Evolutionary conservation across 139 green algal species (phyloP).

Genomic region (Desmodesmus armatus): DNA sequence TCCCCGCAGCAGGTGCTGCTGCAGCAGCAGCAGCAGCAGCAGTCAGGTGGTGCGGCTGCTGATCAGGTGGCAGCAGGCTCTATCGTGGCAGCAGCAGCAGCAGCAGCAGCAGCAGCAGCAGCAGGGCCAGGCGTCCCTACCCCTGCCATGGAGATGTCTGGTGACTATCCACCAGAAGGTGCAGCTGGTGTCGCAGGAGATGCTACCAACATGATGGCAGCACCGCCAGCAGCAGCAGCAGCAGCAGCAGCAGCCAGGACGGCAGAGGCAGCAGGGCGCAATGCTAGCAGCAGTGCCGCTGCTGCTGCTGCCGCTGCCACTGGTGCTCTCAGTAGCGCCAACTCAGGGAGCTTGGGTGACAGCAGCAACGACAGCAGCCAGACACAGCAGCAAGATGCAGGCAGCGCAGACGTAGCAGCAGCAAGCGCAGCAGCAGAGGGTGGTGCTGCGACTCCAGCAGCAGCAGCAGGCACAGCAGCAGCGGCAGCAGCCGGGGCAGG

Average conservation of each 20-base stretch:
- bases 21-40: not conserved
- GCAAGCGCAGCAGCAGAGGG: no score
- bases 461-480: not conserved
- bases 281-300: not conserved
- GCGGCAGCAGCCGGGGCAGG: constrained; percentile 2
- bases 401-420: not conserved
- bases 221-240: not conserved
- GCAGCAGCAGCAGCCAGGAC: not conserved
- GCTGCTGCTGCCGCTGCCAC: not conserved
- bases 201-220: not conserved
- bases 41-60: not conserved
- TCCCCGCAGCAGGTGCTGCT: not conserved
- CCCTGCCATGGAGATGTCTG: not conserved
- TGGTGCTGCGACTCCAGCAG: no score
- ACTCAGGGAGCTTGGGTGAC: constrained; percentile 10
- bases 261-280: not conserved
- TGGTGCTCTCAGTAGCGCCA: not conserved
- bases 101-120: constrained; percentile 27
- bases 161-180: not conserved
- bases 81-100: constrained; percentile 5
- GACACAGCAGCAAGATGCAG: constrained; percentile 28
- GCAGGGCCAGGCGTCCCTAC: not conserved
- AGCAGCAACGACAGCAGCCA: constrained; percentile 38
- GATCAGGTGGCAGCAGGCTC: no score
- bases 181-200: not conserved